phyloP scores from a whole-genome alignment of 179 eudicot genomes.

The Sideroxylon spinosum region DNA sequence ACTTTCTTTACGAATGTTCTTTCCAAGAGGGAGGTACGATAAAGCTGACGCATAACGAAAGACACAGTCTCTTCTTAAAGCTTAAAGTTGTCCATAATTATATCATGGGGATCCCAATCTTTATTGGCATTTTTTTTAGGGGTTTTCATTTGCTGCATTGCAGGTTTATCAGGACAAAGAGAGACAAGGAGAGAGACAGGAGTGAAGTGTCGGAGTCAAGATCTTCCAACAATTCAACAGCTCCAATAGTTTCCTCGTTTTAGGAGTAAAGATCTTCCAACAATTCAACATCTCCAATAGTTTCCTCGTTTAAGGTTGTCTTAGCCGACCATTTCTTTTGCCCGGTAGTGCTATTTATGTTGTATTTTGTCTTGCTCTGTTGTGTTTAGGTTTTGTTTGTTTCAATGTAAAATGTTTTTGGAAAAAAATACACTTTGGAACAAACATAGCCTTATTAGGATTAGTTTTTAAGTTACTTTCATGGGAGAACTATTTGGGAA shows the following conservation, averaged over 20 bases:
- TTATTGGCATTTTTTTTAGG: not conserved
- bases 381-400: not conserved
- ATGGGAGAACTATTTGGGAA: not conserved
- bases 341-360: not conserved
- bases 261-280: constrained; percentile 17
- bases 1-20: not conserved
- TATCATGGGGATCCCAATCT: not conserved
- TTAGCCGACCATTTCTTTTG: not conserved
- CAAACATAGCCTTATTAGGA: not conserved
- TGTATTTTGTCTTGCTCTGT: not conserved
- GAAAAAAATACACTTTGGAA: not conserved
- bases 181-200: too few species aligned
- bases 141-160: not conserved
- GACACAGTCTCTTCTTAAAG: not conserved
- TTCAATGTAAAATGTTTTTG: too few species aligned
- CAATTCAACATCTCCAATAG: constrained; percentile 10
- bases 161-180: too few species aligned
- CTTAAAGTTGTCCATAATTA: not conserved
- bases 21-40: not conserved
- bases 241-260: constrained; percentile 5
- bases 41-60: not conserved
- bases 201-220: not conserved
- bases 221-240: constrained; percentile 16
- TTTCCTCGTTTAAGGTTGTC: not conserved
- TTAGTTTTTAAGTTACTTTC: not conserved